Evolutionary conservation across 106 monocot species (phyloP), one percentile per base, ranked within the genome.

Genomic region (Dendrobium huoshanense): DNA sequence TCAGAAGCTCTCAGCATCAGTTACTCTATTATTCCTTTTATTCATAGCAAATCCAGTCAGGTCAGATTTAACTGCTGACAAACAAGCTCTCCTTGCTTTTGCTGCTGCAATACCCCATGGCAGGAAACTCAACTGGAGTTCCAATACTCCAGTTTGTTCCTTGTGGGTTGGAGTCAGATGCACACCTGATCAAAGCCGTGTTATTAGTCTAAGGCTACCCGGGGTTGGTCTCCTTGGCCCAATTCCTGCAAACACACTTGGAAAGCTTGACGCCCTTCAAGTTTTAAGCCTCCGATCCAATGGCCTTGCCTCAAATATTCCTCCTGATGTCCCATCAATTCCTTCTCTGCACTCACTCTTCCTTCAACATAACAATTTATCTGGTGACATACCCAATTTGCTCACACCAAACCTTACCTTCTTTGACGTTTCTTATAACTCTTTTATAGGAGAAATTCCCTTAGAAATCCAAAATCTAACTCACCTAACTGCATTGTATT

Each of bases 391-490:
- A 68, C 89, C 95, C 0, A 55, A 81, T 45, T 81, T 77, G 15
- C 64, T 95, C n/a, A 82, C 95, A 79, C 80, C 88, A 16, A 65
- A 68, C 42, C 83, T 95, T n/a, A 87, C 45, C 5, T 83, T 88
- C 77, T 77, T 99, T 72, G 99, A 99, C 56, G 84, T 99, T 20
- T 95, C 99, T 24, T 93, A 88, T n/a, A 99, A 99, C 75, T 85
- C 85, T 25, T 85, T 92, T 20, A 65, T 70, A 2, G 91, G 91
- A 16, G 75, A 31, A 72, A 92, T 92, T 61, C 87, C 91, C 9
- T 55, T 29, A 20, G 67, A 58, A 9, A 45, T 89, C 47, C 59
- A 80, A 75, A 92, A 92, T 79, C 81, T 89, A 64, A 80, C 91
- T 41, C 41, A 75, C 40, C 83, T 92, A 33, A 85, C 78, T 18